Conservation (phyloP, 805 yeast genomes). For the Yueomyces sinensis region DNA sequence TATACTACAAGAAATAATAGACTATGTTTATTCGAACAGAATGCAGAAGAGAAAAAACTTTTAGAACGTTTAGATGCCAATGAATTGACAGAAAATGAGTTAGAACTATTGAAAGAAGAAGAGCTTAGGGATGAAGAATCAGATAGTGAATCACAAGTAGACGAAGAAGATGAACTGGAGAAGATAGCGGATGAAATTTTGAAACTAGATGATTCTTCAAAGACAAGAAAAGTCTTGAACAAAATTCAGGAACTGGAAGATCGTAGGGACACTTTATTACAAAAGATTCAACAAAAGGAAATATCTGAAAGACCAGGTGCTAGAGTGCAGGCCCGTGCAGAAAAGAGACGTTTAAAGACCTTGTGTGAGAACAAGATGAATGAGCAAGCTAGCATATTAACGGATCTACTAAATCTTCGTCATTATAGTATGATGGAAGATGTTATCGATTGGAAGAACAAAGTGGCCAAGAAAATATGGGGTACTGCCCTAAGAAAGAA, state of each 20-base stretch:
- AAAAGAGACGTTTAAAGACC: slow-evolving; percentile 9
- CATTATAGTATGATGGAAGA: slow-evolving; percentile 13
- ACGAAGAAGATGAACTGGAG: slow-evolving; percentile 17
- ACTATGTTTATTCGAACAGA: slow-evolving; percentile 30
- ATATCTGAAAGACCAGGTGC: slow-evolving; percentile 10
- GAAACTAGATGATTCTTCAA: slow-evolving; percentile 24
- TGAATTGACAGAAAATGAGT: slow-evolving; percentile 24
- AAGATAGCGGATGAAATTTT: slow-evolving; percentile 26
- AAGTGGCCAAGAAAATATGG: slow-evolving; percentile 10
- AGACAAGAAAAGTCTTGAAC: slow-evolving; percentile 14
- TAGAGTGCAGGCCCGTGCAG: slow-evolving; percentile 12
- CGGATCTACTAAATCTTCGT: slow-evolving; percentile 13
- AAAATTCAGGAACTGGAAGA: slow-evolving; percentile 18
- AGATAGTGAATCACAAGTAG: slow-evolving; percentile 3
- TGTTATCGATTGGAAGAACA: slow-evolving; percentile 17
- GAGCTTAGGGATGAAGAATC: slow-evolving; percentile 4
- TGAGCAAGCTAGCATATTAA: slow-evolving; percentile 13
- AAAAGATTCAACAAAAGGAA: slow-evolving; percentile 8
- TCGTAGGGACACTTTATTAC: slow-evolving; percentile 16
- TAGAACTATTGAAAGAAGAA: slow-evolving; percentile 5
- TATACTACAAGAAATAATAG: slow-evolving; percentile 47
- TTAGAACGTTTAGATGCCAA: slow-evolving; percentile 28
- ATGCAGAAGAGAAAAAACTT: slow-evolving; percentile 31
- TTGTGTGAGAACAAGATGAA: slow-evolving; percentile 13
- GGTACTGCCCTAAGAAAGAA: slow-evolving; percentile 17